These are phyloP conservation scores for Inga oerstediana DNA, from an alignment of 306 rosid species.

Conservation along the genomic window DNA sequence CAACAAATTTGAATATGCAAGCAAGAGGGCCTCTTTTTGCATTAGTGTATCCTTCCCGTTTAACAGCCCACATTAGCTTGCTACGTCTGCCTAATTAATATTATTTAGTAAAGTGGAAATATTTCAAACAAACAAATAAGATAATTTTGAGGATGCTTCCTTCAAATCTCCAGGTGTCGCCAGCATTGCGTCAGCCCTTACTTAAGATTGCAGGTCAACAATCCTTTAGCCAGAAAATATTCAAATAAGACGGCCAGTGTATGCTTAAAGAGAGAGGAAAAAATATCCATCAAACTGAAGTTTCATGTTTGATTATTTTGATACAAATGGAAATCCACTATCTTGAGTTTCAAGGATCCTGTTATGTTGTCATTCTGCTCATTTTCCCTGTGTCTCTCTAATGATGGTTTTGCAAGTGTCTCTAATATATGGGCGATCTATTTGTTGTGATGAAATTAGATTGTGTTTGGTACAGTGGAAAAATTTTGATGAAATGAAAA, in stretches of 20 bases:
- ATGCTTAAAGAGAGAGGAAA: not conserved
- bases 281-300: not conserved
- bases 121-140: not conserved
- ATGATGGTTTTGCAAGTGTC: no score
- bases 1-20: not conserved
- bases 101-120: slow-evolving; percentile 16
- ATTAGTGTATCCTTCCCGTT: not conserved
- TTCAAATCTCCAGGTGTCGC: slow-evolving; percentile 23
- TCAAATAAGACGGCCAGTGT: slow-evolving; percentile 6
- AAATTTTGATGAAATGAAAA: no score
- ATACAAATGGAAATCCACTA: not conserved
- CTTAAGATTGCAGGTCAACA: slow-evolving; percentile 25
- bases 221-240: not conserved
- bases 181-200: slow-evolving; percentile 2
- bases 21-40: not conserved
- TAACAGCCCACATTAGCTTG: not conserved
- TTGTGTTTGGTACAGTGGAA: no score
- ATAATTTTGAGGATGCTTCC: not conserved
- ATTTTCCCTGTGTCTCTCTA: no score
- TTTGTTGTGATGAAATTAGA: no score
- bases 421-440: no score
- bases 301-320: not conserved
- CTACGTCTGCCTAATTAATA: not conserved
- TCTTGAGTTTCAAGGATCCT: slow-evolving; percentile 32
- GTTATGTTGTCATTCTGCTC: not conserved